Conservation (phyloP, 108 stramenopile species). For the Nannochloropsis granulata region DNA sequence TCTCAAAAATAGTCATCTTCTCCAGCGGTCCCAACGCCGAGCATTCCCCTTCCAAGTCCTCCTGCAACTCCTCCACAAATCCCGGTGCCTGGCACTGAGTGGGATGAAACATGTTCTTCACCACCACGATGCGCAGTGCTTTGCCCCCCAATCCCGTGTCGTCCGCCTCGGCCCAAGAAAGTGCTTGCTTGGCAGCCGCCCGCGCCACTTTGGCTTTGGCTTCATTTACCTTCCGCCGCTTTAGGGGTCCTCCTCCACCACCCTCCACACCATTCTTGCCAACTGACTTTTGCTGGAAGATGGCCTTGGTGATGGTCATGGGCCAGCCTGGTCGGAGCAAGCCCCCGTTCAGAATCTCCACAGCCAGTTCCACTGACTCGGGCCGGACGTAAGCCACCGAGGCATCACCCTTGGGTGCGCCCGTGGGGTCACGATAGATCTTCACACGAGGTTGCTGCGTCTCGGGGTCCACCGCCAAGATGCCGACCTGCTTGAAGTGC, state of each 20-base stretch:
- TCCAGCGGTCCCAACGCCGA: constrained; percentile 58
- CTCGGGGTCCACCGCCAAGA: constrained; percentile 76
- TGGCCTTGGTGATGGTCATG: constrained; percentile 13
- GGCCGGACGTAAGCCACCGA: constrained; percentile 72
- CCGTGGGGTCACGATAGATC: constrained; percentile 27
- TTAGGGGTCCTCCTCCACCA: neutral
- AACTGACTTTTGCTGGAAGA: constrained; percentile 11
- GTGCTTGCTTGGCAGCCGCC: constrained; percentile 20
- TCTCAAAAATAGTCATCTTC: constrained; percentile 81
- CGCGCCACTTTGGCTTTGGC: constrained; percentile 29
- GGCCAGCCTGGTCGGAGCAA: constrained; percentile 4
- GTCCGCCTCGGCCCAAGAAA: constrained; percentile 35
- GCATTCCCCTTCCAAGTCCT: constrained; percentile 46
- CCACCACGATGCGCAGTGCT: constrained; percentile 74
- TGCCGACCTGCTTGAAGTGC: constrained; percentile 67
- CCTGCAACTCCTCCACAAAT: constrained; percentile 41
- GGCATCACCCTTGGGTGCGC: constrained; percentile 72
- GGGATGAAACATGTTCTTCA: constrained; percentile 62
- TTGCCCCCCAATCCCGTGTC: constrained; percentile 43
- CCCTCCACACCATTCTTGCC: neutral
- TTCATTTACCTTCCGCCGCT: constrained; percentile 21
- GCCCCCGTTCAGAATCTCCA: constrained; percentile 60
- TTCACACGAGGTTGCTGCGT: constrained; percentile 36
- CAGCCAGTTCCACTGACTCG: constrained; percentile 73
- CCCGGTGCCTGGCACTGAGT: constrained; percentile 33